A percentile compares a stretch with the other conserved stretches of the same genome.
phyloP scores from a whole-genome alignment of 2,329 filamentous ascomycete genomes.

The Aureobasidium sp. region DNA sequence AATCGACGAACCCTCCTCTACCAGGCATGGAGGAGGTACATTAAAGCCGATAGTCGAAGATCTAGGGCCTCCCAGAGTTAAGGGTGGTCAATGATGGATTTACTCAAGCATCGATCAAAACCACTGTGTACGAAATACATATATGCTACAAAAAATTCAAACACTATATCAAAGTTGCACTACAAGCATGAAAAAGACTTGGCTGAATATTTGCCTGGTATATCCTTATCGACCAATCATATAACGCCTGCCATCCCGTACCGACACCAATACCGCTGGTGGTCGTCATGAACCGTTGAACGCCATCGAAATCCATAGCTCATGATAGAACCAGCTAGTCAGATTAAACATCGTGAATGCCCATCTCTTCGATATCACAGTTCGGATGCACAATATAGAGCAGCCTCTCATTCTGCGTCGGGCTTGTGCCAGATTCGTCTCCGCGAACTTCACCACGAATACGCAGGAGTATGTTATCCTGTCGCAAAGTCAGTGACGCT shows the following conservation, averaged over 20 bases:
- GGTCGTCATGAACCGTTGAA: background rate
- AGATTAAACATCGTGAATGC: background rate
- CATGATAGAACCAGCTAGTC: background rate
- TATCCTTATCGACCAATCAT: background rate
- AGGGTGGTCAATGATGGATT: background rate
- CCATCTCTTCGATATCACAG: conserved; percentile 64
- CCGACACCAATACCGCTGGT: background rate
- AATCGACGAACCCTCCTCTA: background rate
- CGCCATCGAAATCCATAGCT: background rate
- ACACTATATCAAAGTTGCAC: background rate
- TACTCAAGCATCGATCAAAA: background rate
- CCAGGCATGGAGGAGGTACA: background rate
- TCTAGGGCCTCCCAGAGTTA: background rate
- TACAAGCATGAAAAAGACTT: background rate
- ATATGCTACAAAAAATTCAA: background rate
- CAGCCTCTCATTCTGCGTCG: conserved; percentile 47
- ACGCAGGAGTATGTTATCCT: conserved; percentile 55
- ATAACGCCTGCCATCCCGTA: background rate
- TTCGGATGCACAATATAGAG: conserved; percentile 93
- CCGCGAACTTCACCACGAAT: conserved; percentile 80
- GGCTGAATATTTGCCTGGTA: background rate
- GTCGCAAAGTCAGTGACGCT: background rate
- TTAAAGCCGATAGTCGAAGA: conserved; percentile 10
- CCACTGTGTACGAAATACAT: background rate
- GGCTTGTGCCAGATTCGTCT: conserved; percentile 59